phyloP scores from a whole-genome alignment of 2,329 filamentous ascomycete genomes.

The Claviceps fusiformis region DNA sequence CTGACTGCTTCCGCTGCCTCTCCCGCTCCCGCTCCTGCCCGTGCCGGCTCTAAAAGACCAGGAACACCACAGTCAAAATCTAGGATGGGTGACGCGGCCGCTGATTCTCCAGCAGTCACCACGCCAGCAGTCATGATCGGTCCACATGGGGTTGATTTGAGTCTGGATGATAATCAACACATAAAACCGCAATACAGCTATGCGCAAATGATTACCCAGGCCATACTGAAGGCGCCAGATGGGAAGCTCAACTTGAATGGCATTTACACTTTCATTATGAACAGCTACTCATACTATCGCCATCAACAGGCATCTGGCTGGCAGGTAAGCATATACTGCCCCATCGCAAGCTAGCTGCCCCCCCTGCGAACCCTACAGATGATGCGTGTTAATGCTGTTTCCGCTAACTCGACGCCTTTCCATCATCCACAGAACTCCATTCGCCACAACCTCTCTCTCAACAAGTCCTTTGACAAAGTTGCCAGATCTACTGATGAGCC shows the following conservation, averaged over 20 bases:
- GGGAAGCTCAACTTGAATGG: conserved; percentile 82
- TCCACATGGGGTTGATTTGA: conserved; percentile 55
- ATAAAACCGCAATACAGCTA: conserved; percentile 96
- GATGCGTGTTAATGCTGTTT: neutral
- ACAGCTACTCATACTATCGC: conserved; percentile 85
- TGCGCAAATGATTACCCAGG: conserved; percentile 91
- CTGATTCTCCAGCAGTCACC: conserved; percentile 20
- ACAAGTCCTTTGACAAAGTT: conserved; percentile 89
- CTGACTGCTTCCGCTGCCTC: conserved; percentile 27
- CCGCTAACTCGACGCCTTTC: neutral
- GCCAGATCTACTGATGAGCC: conserved; percentile 87
- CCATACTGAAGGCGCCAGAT: conserved; percentile 74
- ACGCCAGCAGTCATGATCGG: conserved; percentile 25
- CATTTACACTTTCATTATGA: conserved; percentile 89
- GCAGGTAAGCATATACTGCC: conserved; percentile 51
- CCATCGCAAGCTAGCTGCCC: neutral
- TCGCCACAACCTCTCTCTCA: conserved; percentile 87
- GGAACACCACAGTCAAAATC: conserved; percentile 43
- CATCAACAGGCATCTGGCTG: conserved; percentile 66
- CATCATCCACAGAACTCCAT: conserved; percentile 62
- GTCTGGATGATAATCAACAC: conserved; percentile 71
- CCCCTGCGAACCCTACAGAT: neutral
- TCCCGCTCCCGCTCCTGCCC: conserved; percentile 28
- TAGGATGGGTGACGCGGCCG: conserved; percentile 10
- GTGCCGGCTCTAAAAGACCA: conserved; percentile 45